Evolutionary conservation across 164 flowering plant species (phyloP).

Genomic region (Aristolochia californica): DNA sequence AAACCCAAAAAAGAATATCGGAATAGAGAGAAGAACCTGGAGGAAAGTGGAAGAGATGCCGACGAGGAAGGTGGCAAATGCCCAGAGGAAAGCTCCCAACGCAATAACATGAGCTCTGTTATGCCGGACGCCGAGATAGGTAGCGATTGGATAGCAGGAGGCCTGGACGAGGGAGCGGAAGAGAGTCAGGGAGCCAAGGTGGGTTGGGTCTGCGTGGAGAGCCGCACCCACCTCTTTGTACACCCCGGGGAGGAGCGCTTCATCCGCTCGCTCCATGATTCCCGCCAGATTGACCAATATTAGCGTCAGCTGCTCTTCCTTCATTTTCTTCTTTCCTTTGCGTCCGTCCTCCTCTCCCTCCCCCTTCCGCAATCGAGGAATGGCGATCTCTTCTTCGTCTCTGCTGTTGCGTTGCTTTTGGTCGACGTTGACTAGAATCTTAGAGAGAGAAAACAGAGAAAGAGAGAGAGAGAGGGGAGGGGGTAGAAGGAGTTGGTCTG

Average conservation of each 20-base stretch:
- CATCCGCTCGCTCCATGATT: slow-evolving; percentile 86
- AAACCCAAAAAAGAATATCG: neutral
- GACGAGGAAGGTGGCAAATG: slow-evolving; percentile 85
- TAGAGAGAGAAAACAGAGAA: too few species aligned
- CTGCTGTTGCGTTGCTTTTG: too few species aligned
- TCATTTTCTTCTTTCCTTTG: slow-evolving; percentile 22
- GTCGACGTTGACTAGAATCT: too few species aligned
- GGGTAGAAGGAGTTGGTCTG: too few species aligned
- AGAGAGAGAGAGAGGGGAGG: too few species aligned
- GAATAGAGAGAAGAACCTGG: slow-evolving; percentile 34
- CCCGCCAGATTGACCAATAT: slow-evolving; percentile 72
- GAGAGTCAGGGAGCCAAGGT: slow-evolving; percentile 67
- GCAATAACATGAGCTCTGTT: slow-evolving; percentile 77
- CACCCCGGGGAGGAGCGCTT: slow-evolving; percentile 72
- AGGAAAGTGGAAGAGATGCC: slow-evolving; percentile 63
- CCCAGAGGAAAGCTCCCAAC: slow-evolving; percentile 83
- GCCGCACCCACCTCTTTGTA: slow-evolving; percentile 81
- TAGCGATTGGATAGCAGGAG: slow-evolving; percentile 65
- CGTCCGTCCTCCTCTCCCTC: too few species aligned
- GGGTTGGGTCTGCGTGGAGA: slow-evolving; percentile 64
- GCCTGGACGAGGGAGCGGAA: slow-evolving; percentile 80
- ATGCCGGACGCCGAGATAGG: slow-evolving; percentile 53
- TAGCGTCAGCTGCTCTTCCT: slow-evolving; percentile 43
- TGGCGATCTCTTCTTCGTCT: too few species aligned
- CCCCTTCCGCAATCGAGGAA: too few species aligned